phyloP scores from a whole-genome alignment of 2,329 filamentous ascomycete genomes.

The Calcarisporium arbuscula region DNA sequence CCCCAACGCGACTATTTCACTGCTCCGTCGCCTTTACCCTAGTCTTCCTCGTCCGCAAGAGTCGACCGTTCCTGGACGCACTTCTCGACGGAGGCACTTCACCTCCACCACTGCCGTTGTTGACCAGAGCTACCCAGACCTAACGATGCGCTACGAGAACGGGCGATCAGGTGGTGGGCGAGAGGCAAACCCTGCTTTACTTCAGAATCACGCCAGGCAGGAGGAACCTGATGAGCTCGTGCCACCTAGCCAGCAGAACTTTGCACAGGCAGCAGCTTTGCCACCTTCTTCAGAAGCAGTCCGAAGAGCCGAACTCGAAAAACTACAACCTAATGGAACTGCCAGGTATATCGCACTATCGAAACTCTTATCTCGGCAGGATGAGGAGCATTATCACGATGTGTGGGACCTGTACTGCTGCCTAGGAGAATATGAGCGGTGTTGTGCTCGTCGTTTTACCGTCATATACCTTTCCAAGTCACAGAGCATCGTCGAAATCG shows the following conservation, averaged over 20 bases:
- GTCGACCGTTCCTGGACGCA: conserved; percentile 7
- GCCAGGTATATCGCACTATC: conserved; percentile 4
- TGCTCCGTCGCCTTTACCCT: conserved; percentile 34
- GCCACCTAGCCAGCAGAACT: background rate
- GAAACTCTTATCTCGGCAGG: conserved; percentile 17
- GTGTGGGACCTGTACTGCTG: conserved; percentile 37
- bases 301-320: too few relatives aligned
- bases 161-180: background rate
- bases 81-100: conserved; percentile 19
- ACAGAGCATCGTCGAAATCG: conserved; percentile 34
- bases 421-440: conserved; percentile 25
- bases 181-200: too few relatives aligned
- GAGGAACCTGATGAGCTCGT: too few relatives aligned
- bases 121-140: conserved; percentile 4
- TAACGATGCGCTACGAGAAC: conserved; percentile 1
- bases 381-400: conserved; percentile 27
- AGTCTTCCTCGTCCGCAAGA: conserved; percentile 17
- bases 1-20: conserved; percentile 36
- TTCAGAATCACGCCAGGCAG: too few relatives aligned
- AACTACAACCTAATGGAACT: conserved; percentile 1
- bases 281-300: too few relatives aligned
- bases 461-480: conserved; percentile 38
- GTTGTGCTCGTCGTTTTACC: conserved; percentile 23
- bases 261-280: too few relatives aligned
- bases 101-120: conserved; percentile 16